A percentile compares a stretch with the other conserved stretches of the same genome.
phyloP scores from a whole-genome alignment of 2,329 filamentous ascomycete genomes.

The Scedosporium minutisporum region DNA sequence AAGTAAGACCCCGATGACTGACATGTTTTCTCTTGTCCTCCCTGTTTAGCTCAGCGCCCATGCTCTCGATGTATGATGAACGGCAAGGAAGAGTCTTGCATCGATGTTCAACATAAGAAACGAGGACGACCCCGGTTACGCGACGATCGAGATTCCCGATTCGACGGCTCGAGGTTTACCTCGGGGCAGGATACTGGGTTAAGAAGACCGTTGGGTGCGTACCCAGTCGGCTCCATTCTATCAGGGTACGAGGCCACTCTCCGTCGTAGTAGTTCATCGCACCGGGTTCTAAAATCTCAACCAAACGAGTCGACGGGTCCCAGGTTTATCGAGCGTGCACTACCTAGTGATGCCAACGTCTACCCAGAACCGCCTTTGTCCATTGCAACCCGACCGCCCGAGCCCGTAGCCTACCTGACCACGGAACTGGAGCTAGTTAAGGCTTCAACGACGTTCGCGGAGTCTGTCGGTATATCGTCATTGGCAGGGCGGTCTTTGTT shows the following conservation, averaged over 20 bases:
- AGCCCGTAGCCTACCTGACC: constrained; percentile 49
- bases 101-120: constrained; percentile 82
- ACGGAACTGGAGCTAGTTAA: constrained; percentile 49
- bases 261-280: constrained; percentile 33
- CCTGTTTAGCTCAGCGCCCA: constrained; percentile 55
- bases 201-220: constrained; percentile 42
- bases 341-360: constrained; percentile 37
- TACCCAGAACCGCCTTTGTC: constrained; percentile 32
- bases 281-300: constrained; percentile 45
- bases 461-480: constrained; percentile 40
- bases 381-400: constrained; percentile 29
- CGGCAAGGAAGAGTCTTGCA: constrained; percentile 69
- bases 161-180: constrained; percentile 39
- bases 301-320: constrained; percentile 35
- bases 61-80: constrained; percentile 70
- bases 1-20: not conserved
- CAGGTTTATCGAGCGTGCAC: constrained; percentile 41
- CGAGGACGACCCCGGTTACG: constrained; percentile 67
- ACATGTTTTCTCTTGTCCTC: not conserved
- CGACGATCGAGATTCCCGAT: constrained; percentile 56
- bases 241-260: constrained; percentile 36
- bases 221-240: constrained; percentile 32
- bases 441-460: constrained; percentile 44
- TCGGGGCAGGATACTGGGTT: constrained; percentile 28
- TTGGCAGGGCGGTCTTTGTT: constrained; percentile 40